These are phyloP conservation scores for Xerocomus potaroensis DNA, from an alignment of 768 basidiomycete genomes.

Conservation along the genomic window DNA sequence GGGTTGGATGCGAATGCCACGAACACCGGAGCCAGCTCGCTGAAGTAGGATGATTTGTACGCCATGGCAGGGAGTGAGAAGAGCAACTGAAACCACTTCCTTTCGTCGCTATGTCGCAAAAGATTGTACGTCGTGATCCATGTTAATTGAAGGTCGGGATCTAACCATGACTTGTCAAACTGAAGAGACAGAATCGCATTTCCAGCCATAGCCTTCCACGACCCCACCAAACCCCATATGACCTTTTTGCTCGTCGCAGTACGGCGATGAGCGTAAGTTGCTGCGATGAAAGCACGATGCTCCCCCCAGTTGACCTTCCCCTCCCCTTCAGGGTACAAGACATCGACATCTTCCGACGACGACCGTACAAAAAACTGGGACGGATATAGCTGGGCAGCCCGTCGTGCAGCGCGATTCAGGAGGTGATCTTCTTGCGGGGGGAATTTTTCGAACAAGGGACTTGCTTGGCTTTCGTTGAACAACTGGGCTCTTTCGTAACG, in stretches of 20 bases:
- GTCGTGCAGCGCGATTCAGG: slow-evolving; percentile 11
- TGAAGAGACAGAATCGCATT: slow-evolving; percentile 3
- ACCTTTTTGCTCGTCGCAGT: neutral
- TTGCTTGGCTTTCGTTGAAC: slow-evolving; percentile 4
- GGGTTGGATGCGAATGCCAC: slow-evolving; percentile 27
- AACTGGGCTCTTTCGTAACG: slow-evolving; percentile 17
- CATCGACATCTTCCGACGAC: neutral
- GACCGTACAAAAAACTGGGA: neutral
- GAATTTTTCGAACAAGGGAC: neutral
- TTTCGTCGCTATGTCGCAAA: slow-evolving; percentile 11
- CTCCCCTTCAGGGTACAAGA: slow-evolving; percentile 8
- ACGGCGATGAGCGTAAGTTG: slow-evolving; percentile 1
- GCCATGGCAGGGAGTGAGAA: slow-evolving; percentile 30
- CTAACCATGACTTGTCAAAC: slow-evolving; percentile 26
- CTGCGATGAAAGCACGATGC: slow-evolving; percentile 9
- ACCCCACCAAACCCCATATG: slow-evolving; percentile 8
- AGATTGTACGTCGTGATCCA: slow-evolving; percentile 28
- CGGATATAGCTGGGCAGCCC: neutral
- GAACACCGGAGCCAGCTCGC: slow-evolving; percentile 22
- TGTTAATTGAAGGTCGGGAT: slow-evolving; percentile 8
- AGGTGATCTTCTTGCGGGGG: slow-evolving; percentile 7
- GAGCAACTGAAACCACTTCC: slow-evolving; percentile 15
- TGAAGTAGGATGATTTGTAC: slow-evolving; percentile 17
- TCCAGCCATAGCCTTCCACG: slow-evolving; percentile 1
- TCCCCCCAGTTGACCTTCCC: neutral